phyloP scores from a whole-genome alignment of 139 green algal species.

The Micromonas commoda region DNA sequence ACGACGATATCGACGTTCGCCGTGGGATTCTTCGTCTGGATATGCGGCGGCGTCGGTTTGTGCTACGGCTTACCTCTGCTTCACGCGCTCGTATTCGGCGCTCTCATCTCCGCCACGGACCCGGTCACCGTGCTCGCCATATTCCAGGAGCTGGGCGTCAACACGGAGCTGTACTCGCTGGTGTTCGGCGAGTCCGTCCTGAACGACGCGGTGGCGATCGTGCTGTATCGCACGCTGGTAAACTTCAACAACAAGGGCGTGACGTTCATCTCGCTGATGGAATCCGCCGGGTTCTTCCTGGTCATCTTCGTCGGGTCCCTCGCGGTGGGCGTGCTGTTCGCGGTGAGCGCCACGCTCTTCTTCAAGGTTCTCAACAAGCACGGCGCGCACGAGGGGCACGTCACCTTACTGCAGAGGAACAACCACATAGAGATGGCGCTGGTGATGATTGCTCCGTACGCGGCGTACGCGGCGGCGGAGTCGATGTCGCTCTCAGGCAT shows the following conservation, averaged over 20 bases:
- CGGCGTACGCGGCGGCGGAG: slow-evolving; percentile 70
- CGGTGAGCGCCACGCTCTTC: slow-evolving; percentile 3
- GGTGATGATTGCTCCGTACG: slow-evolving; percentile 52
- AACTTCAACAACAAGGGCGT: slow-evolving; percentile 34
- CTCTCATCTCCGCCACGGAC: slow-evolving; percentile 63
- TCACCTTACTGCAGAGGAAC: not conserved
- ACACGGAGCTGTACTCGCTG: slow-evolving; percentile 65
- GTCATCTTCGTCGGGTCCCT: slow-evolving; percentile 1
- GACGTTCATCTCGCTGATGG: not conserved
- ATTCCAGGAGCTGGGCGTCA: slow-evolving; percentile 42
- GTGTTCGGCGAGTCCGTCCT: slow-evolving; percentile 79
- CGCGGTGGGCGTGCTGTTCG: not conserved
- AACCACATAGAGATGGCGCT: slow-evolving; percentile 50
- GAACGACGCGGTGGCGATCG: slow-evolving; percentile 76
- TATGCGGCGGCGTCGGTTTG: slow-evolving; percentile 43
- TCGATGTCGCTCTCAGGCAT: slow-evolving; percentile 55
- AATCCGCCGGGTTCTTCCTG: not conserved
- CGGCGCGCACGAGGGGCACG: not conserved
- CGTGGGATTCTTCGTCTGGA: slow-evolving; percentile 60
- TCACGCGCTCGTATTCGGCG: slow-evolving; percentile 44
- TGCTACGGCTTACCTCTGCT: slow-evolving; percentile 35
- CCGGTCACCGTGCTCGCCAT: slow-evolving; percentile 56
- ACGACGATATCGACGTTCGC: slow-evolving; percentile 55
- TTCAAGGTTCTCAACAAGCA: slow-evolving; percentile 1
- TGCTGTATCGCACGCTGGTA: slow-evolving; percentile 59